Conservation (phyloP, 2,329 filamentous ascomycete species). For the Xylaria sp. region DNA sequence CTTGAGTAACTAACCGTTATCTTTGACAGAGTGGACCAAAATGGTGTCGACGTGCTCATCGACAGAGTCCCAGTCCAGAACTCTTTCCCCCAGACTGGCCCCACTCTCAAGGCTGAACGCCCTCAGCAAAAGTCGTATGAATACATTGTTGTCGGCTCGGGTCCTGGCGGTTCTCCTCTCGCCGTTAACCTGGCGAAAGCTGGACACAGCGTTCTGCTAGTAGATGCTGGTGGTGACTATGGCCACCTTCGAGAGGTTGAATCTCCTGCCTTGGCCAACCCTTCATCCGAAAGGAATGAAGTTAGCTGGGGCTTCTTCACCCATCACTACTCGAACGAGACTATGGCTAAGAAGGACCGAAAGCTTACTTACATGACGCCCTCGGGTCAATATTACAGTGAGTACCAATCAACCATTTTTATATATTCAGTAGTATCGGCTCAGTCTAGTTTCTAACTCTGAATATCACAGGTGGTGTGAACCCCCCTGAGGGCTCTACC, state of each 20-base stretch:
- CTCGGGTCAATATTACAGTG: conserved; percentile 60
- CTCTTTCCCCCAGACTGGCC: conserved; percentile 40
- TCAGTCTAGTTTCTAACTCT: conserved; percentile 7
- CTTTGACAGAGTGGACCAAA: conserved; percentile 24
- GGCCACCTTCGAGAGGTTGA: conserved; percentile 60
- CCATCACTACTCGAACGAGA: conserved; percentile 66
- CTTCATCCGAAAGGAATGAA: conserved; percentile 64
- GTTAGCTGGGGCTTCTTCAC: conserved; percentile 72
- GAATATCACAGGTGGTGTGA: conserved; percentile 52
- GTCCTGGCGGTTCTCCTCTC: conserved; percentile 67
- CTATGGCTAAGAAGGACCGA: conserved; percentile 62
- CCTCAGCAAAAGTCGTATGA: conserved; percentile 58
- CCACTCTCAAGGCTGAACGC: conserved; percentile 29
- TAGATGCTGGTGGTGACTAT: conserved; percentile 69
- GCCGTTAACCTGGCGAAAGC: conserved; percentile 68
- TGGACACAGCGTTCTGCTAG: conserved; percentile 66
- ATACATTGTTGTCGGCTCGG: conserved; percentile 72
- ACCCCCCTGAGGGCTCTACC: conserved; percentile 62
- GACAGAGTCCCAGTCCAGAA: conserved; percentile 40
- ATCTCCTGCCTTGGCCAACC: conserved; percentile 63
- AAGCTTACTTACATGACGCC: conserved; percentile 68
- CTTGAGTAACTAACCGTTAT: conserved; percentile 11
- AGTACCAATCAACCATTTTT: conserved; percentile 1
- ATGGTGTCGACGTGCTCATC: conserved; percentile 38
- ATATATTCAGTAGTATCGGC: not conserved